Conservation (phyloP, 768 basidiomycete genomes). For the Suillus hirtellus region DNA sequence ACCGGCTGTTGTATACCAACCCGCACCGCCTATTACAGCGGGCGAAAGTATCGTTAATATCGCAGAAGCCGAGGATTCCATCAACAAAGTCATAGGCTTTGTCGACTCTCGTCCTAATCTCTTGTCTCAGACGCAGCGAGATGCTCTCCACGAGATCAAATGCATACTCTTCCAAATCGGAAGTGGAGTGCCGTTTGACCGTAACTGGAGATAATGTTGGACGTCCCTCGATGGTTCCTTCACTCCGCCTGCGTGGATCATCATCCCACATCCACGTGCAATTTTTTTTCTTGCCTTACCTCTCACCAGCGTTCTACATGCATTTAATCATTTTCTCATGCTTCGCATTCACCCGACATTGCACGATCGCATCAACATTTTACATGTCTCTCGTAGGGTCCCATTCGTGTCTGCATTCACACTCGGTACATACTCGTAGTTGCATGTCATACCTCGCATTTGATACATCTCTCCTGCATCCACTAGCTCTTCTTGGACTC, state of each 20-base stretch:
- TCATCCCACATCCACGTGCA: slow-evolving; percentile 12
- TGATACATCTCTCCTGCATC: slow-evolving; percentile 11
- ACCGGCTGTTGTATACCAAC: slow-evolving; percentile 34
- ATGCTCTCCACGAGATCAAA: slow-evolving; percentile 48
- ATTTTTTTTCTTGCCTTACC: slow-evolving; percentile 18
- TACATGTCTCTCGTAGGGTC: slow-evolving; percentile 19
- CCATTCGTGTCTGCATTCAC: slow-evolving; percentile 12
- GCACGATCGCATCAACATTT: slow-evolving; percentile 19
- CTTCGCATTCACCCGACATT: slow-evolving; percentile 18
- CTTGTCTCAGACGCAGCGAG: slow-evolving; percentile 38
- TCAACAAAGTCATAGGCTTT: slow-evolving; percentile 55
- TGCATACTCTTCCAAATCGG: slow-evolving; percentile 52
- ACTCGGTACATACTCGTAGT: slow-evolving; percentile 14
- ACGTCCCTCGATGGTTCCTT: slow-evolving; percentile 1
- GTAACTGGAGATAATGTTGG: slow-evolving; percentile 28
- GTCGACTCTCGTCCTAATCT: slow-evolving; percentile 43
- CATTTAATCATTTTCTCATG: slow-evolving; percentile 21
- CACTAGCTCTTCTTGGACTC: slow-evolving; percentile 20
- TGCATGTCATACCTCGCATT: slow-evolving; percentile 30
- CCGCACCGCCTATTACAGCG: slow-evolving; percentile 33
- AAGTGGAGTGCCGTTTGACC: slow-evolving; percentile 38
- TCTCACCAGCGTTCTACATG: slow-evolving; percentile 21
- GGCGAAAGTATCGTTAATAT: slow-evolving; percentile 39
- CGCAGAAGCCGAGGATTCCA: slow-evolving; percentile 53
- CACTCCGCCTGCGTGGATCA: background rate